Base-by-base conservation (phyloP, 2,329 filamentous ascomycete species). In the Fusarium veterinarium region DNA sequence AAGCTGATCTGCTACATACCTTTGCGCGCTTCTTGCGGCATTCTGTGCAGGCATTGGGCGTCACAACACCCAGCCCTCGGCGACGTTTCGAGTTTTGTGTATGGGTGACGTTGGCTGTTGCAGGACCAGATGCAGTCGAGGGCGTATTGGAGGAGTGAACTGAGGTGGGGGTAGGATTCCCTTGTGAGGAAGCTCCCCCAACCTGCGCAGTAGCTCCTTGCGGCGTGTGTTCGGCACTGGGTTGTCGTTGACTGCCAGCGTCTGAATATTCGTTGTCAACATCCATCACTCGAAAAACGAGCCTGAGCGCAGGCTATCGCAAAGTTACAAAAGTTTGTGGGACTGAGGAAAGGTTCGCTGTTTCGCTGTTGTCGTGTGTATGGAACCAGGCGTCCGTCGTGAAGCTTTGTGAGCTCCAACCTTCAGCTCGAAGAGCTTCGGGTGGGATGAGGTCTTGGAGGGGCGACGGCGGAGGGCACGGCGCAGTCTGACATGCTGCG, bases 1-100 rank as follows among this genome's bases (percentile, higher is more conserved):
- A 41, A 52, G 28, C 25, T n/a, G 51, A 57, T 42, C 46, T 41
- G 23, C 40, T 49, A 69, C 74, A 38, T 81, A 89, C 88, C 85
- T 90, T 90, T 73, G 88, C 88, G 64, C 88, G 87, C 79, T 90
- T 90, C 81, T 90, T 90, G 60, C 88, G 86, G 75, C 88, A 90
- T 76, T 90, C 88, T 23, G 86, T 90, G 77, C 88, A 90, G 30
- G 88, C 88, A 79, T 90, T 90, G 45, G 87, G 86, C 8, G 88
- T 90, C 17, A 90, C 87, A 3, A 89, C 80, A 23, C 88, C 88
- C 8, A 88, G 76, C 4, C 88, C 88, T 52, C 88, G 84, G 52
- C 86, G 83, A 20, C 88, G 82, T 77, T 89, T 90, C 6, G 86
- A 86, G 25, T 81, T 76, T 60, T 83, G 79, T 6, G 76, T 52